Percentiles rank a stretch among this genome's conserved stretches.
Conservation (phyloP, 495 filamentous ascomycete species). For the Hyaloscypha finlandica region DNA sequence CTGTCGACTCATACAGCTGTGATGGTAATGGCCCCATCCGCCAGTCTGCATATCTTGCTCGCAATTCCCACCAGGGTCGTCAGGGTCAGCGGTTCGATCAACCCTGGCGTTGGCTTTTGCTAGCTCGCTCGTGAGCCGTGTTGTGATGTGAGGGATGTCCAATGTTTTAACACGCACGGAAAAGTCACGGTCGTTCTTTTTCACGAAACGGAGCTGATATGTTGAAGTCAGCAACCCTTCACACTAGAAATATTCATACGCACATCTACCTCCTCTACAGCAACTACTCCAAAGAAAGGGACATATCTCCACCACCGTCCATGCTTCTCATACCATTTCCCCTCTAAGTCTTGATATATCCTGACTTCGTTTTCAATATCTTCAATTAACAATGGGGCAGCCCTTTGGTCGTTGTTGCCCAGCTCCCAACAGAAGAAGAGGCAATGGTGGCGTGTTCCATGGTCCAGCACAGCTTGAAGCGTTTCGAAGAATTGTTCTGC, state of each 20-base stretch:
- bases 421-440: not conserved
- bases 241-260: not conserved
- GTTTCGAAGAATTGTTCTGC: not conserved
- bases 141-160: not conserved
- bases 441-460: not conserved
- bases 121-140: not conserved
- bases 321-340: not conserved
- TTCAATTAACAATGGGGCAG: slow-evolving; percentile 1
- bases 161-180: not conserved
- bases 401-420: not conserved
- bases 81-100: not conserved
- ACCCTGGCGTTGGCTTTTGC: not conserved
- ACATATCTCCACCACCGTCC: slow-evolving; percentile 4
- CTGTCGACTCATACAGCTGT: too few species aligned
- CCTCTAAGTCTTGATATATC: not conserved
- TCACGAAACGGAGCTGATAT: not conserved
- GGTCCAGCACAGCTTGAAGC: not conserved
- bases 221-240: not conserved
- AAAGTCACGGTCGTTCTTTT: not conserved
- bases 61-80: not conserved
- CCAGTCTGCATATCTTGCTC: not conserved
- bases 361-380: not conserved
- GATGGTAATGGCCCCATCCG: not conserved
- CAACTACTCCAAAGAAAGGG: not conserved
- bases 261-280: not conserved